phyloP scores from a whole-genome alignment of 140 eudicot species.

The Erigeron philadelphicus region DNA sequence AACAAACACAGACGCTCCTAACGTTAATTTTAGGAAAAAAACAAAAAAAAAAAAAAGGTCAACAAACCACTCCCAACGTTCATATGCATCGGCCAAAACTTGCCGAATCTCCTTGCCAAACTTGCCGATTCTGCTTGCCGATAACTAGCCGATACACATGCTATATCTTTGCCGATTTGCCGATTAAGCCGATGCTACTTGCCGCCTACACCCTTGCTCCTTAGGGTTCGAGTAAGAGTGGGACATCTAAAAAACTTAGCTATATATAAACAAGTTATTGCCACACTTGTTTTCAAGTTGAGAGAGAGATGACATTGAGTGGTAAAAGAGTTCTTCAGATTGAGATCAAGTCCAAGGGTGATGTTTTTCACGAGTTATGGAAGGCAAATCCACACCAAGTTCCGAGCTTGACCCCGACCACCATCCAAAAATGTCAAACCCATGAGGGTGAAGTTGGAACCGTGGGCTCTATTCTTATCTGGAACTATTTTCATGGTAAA shows the following conservation, averaged over 20 bases:
- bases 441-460: constrained; percentile 30
- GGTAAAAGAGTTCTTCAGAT: constrained; percentile 25
- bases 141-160: no score
- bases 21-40: no score
- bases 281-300: background rate
- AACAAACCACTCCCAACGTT: no score
- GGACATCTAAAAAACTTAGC: background rate
- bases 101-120: no score
- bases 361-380: constrained; percentile 36
- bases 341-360: constrained; percentile 29
- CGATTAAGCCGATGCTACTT: no score
- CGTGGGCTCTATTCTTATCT: constrained; percentile 28
- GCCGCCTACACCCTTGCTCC: no score
- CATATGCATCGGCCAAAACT: no score
- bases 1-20: no score
- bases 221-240: background rate
- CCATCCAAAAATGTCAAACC: constrained; percentile 25
- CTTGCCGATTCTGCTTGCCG: no score
- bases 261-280: background rate
- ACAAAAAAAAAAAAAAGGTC: no score
- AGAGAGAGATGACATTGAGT: constrained; percentile 21
- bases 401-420: constrained; percentile 20
- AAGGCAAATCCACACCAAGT: constrained; percentile 34
- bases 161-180: no score
- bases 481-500: constrained; percentile 36